Conservation (phyloP, 192 early-diverging fungal genomes). For the Entomortierella lignicola region DNA sequence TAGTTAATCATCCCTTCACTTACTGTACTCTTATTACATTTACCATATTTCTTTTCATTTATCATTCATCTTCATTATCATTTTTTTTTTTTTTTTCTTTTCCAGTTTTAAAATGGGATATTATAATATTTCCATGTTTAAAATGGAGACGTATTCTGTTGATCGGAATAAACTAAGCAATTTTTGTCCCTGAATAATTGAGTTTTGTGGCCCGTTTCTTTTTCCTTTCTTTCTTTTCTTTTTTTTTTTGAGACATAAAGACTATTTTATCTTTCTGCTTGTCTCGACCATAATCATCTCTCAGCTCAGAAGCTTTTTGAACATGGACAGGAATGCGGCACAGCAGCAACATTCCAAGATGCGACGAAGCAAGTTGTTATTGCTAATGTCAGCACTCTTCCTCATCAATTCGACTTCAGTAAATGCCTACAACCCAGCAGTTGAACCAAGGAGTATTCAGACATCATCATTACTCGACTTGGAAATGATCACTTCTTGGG, state of each 20-base stretch:
- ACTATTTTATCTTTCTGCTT: too few relatives aligned
- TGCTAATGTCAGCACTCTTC: background rate
- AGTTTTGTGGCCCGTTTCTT: too few relatives aligned
- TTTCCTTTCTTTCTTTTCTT: background rate
- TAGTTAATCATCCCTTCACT: background rate
- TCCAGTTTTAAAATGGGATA: too few relatives aligned
- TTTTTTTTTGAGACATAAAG: background rate
- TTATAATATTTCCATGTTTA: too few relatives aligned
- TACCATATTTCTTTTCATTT: background rate
- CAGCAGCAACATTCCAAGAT: background rate
- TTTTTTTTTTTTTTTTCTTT: too few relatives aligned
- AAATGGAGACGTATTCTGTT: too few relatives aligned
- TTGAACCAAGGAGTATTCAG: slow-evolving; percentile 2
- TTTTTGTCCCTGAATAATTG: too few relatives aligned
- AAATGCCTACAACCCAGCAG: background rate
- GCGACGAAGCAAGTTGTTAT: background rate
- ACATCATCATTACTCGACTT: slow-evolving; percentile 34
- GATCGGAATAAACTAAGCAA: too few relatives aligned
- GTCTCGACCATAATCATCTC: too few relatives aligned
- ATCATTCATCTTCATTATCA: background rate
- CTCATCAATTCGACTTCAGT: background rate
- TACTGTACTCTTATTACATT: background rate
- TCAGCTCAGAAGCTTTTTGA: too few relatives aligned
- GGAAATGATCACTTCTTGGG: slow-evolving; percentile 35
- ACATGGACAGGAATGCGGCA: too few relatives aligned